Percentiles rank a stretch among this genome's conserved stretches.
Evolutionary conservation across 2,329 filamentous ascomycete species (phyloP).

Genomic region (Huntiella omanensis): DNA sequence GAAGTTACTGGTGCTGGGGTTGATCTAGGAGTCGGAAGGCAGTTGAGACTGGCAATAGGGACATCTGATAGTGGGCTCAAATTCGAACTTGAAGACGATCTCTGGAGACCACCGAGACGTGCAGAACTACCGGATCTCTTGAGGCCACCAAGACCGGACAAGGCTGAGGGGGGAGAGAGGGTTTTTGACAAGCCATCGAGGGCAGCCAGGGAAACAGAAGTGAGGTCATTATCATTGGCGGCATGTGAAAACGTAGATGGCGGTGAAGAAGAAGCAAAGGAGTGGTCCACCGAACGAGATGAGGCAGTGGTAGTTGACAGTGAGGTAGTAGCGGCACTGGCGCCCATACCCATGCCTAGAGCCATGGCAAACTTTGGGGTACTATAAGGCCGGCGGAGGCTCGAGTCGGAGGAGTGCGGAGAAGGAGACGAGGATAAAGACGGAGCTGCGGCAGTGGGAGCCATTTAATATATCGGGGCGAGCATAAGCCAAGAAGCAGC

Average conservation of each 20-base stretch:
- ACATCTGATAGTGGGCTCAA: background rate
- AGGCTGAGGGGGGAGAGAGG: slow-evolving; percentile 14
- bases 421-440: background rate
- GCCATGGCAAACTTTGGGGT: slow-evolving; percentile 33
- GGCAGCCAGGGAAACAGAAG: slow-evolving; percentile 22
- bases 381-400: slow-evolving; percentile 39
- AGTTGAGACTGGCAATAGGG: background rate
- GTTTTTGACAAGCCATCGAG: background rate
- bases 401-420: slow-evolving; percentile 14
- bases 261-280: too few species aligned
- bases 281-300: too few species aligned
- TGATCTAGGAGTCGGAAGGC: background rate
- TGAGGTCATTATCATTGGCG: too few species aligned
- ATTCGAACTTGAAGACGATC: slow-evolving; percentile 5
- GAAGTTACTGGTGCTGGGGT: background rate
- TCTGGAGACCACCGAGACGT: slow-evolving; percentile 2
- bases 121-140: slow-evolving; percentile 8
- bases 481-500: too few species aligned
- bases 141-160: slow-evolving; percentile 4
- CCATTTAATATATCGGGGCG: too few species aligned
- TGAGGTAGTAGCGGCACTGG: background rate
- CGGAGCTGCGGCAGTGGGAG: too few species aligned
- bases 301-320: background rate
- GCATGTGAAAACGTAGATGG: too few species aligned
- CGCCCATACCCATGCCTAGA: background rate